A percentile compares a stretch with the other conserved stretches of the same genome.
phyloP scores from a whole-genome alignment of 495 filamentous ascomycete genomes.

The Articulospora tetracladia region DNA sequence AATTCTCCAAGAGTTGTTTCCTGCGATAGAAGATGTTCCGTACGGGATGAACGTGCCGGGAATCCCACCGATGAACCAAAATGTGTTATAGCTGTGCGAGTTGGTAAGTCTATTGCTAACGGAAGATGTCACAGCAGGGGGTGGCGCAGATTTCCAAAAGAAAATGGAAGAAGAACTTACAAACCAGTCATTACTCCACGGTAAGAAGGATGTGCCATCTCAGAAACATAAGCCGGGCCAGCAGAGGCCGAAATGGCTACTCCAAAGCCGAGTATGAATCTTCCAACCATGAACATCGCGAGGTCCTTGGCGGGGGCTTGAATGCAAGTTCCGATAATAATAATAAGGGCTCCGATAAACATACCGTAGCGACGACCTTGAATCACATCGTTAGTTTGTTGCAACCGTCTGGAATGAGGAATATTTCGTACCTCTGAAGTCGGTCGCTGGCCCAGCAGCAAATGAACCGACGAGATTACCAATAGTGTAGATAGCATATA shows the following conservation, averaged over 20 bases:
- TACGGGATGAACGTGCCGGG: not conserved
- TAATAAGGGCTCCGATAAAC: slow-evolving; percentile 46
- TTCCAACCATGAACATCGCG: slow-evolving; percentile 48
- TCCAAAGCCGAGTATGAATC: slow-evolving; percentile 56
- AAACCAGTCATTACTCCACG: slow-evolving; percentile 55
- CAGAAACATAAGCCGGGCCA: slow-evolving; percentile 49
- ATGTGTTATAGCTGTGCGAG: slow-evolving; percentile 25
- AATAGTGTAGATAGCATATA: slow-evolving; percentile 43
- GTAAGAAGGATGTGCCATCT: slow-evolving; percentile 49
- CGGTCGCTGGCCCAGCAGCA: slow-evolving; percentile 13
- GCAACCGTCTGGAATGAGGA: slow-evolving; percentile 11
- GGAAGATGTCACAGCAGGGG: no score
- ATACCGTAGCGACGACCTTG: slow-evolving; percentile 50
- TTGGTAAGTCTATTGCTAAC: not conserved
- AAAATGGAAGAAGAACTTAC: not conserved
- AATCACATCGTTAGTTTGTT: slow-evolving; percentile 25
- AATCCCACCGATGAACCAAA: slow-evolving; percentile 26
- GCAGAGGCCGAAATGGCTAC: slow-evolving; percentile 45
- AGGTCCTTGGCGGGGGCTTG: slow-evolving; percentile 41
- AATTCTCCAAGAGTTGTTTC: slow-evolving; percentile 5
- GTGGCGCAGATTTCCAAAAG: no score
- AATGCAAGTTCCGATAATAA: slow-evolving; percentile 50
- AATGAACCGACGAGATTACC: slow-evolving; percentile 41
- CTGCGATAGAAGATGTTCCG: not conserved
- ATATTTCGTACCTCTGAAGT: not conserved